Base-by-base conservation (phyloP, 1,284 basidiomycete genomes). In the Exobasidium cylindrosporum region DNA sequence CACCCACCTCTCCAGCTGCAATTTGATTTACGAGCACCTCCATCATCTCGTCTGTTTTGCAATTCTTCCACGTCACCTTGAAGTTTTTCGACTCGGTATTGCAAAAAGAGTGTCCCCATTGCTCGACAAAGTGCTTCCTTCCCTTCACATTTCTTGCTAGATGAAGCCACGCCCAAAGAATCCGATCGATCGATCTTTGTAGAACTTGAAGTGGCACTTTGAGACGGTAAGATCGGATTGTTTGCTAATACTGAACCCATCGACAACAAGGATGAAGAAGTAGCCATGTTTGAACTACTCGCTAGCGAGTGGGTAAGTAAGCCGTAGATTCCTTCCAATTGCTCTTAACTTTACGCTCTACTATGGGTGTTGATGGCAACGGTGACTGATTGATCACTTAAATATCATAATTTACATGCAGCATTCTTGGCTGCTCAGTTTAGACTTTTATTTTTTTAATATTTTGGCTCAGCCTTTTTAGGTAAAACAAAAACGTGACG, bases 31-130 rank as follows among this genome's bases (percentile, higher is more conserved):
- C 28, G 6, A 28, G 11, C n/a, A 23, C 26, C 35, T 10, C 45
- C 43, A 56, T 50, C 50, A n/a, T 40, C 50, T 35, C 58, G 17
- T 11, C 31, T 57, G n/a, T 59, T 31, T 30, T 55, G 53, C 17
- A 54, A 26, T 55, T 64, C 54, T 52, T 60, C 60, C 13, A 68
- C 70, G 26, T 74, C 67, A 13, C 59, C 60, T 49, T 74, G 68
- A 47, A 76, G 66, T 45, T 66, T 64, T 28, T 67, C 62, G 2
- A 76, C 74, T 53, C 69, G 66, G 62, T 74, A 66, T 50, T 74
- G 70, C 11, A 76, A 69, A 44, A 71, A 69, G 61, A 76, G 67
- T 58, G 72, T 72, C 30, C 72, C 74, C 74, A 76, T 76, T 5
- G 68, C 68, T n/a, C 69, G 55, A 14, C 69, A 72, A 29, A 75